Percentiles rank a stretch among this genome's conserved stretches.
phyloP scores from a whole-genome alignment of 768 basidiomycete species.

The Saitozyma podzolica region DNA sequence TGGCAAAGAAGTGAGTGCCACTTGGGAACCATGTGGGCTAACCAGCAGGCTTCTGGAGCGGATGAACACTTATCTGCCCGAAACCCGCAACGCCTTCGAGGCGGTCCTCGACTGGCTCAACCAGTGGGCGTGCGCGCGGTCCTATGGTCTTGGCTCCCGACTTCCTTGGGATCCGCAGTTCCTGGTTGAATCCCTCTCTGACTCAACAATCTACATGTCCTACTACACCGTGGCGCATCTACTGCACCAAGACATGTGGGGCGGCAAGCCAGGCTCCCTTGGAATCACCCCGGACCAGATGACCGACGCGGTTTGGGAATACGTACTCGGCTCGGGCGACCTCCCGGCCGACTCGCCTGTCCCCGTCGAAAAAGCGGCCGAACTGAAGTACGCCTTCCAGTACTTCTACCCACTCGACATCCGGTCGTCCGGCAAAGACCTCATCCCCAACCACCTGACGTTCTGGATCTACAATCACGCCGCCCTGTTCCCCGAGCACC shows the following conservation, averaged over 20 bases:
- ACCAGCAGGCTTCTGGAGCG: conserved; percentile 65
- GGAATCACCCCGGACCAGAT: conserved; percentile 86
- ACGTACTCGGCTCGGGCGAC: conserved; percentile 67
- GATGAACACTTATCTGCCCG: conserved; percentile 88
- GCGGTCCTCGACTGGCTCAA: conserved; percentile 91
- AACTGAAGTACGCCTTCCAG: conserved; percentile 82
- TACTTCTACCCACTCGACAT: conserved; percentile 99
- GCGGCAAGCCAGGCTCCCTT: conserved; percentile 73
- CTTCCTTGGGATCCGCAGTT: conserved; percentile 96
- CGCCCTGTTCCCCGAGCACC: conserved; percentile 82
- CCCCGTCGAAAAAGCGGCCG: conserved; percentile 73
- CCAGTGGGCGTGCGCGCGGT: conserved; percentile 98
- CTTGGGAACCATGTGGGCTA: not conserved
- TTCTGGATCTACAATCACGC: conserved; percentile 93
- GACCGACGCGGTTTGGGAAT: conserved; percentile 98
- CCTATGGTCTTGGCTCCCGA: conserved; percentile 91
- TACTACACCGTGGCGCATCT: conserved; percentile 95
- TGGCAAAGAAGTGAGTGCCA: conserved; percentile 71
- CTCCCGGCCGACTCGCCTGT: conserved; percentile 61
- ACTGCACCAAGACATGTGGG: conserved; percentile 80
- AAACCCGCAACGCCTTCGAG: conserved; percentile 90
- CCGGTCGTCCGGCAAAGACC: conserved; percentile 95
- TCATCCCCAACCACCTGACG: conserved; percentile 91
- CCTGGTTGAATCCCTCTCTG: conserved; percentile 93
- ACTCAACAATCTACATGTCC: conserved; percentile 97